Base-by-base conservation (phyloP, 331 rosid species). In the Pyracantha coccinea region DNA sequence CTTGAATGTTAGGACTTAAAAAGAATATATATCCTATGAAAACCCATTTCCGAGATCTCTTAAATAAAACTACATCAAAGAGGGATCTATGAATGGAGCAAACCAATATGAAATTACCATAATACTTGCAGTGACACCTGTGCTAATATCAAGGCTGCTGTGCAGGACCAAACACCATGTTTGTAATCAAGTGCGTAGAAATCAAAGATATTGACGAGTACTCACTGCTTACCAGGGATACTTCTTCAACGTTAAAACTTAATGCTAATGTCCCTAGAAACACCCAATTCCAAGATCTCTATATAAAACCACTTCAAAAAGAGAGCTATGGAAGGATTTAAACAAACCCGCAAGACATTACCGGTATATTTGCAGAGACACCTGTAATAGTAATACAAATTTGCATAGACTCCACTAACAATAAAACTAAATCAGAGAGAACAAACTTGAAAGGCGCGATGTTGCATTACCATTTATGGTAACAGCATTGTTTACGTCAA, bases 11-110 rank as follows among this genome's bases (percentile, higher is more conserved):
- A 82, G 72, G 76, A 58, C 60, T 72, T 47, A 33, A 20, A 55
- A 71, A 13, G 41, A 59, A 79, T 15, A 83, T 72, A 66, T 57
- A 72, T 59, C 81, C 97, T 85, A 72, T 74, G 66, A 73, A 66
- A 55, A 82, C 76, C 87, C 80, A 58, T 13, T 73, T 80, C 83
- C 88, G 71, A 72, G 79, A 78, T 29, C 80, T 76, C 81, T 78
- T 33, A 74, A 75, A 79, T 72, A 83, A 77, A 79, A 77, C 81
- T 80, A 81, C 71, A 72, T 25, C 72, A 79, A 83, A 54, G 79
- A 68, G 64, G 77, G 67, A 75, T 71, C 75, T 67, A 38, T 27
- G 58, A 80, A 74, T 58, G 79, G 78, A 79, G 79, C 74, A 81
- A 83, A 82, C 79, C 85, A 65, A 68, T 24, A 50, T 62, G 68